Conservation (phyloP, 148 eudicot species). For the Camellia sinensis region DNA sequence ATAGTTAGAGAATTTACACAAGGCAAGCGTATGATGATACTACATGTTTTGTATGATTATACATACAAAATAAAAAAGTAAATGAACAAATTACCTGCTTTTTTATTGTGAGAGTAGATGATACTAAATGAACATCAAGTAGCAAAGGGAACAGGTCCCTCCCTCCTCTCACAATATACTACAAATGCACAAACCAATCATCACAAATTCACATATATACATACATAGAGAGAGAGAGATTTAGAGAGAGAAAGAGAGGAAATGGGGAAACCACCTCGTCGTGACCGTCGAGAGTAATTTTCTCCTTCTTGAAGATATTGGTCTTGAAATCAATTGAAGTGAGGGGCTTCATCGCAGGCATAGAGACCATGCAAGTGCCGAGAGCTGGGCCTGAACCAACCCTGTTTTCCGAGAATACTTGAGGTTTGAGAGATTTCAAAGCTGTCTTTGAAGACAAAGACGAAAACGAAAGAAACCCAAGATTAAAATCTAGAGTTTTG, state of each 20-base stretch:
- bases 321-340: constrained; percentile 53
- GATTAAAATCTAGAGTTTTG: constrained; percentile 30
- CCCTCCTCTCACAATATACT: constrained; percentile 96
- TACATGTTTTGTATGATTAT: too few species aligned
- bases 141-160: constrained; percentile 80
- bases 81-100: neutral
- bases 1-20: too few species aligned
- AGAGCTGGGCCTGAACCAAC: constrained; percentile 31
- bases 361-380: constrained; percentile 59
- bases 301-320: constrained; percentile 74
- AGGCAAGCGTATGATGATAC: too few species aligned
- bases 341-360: constrained; percentile 44
- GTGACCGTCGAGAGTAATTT: constrained; percentile 66
- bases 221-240: neutral
- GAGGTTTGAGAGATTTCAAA: constrained; percentile 34
- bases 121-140: too few species aligned
- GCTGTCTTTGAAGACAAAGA: constrained; percentile 24
- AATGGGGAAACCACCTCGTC: constrained; percentile 55
- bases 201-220: neutral
- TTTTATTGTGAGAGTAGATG: too few species aligned
- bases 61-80: too few species aligned
- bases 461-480: constrained; percentile 49
- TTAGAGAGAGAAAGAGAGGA: neutral
- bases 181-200: constrained; percentile 18
- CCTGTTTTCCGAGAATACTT: constrained; percentile 1